Base-by-base conservation (phyloP, 257 asterid genomes). In the Haberlea rhodopensis region DNA sequence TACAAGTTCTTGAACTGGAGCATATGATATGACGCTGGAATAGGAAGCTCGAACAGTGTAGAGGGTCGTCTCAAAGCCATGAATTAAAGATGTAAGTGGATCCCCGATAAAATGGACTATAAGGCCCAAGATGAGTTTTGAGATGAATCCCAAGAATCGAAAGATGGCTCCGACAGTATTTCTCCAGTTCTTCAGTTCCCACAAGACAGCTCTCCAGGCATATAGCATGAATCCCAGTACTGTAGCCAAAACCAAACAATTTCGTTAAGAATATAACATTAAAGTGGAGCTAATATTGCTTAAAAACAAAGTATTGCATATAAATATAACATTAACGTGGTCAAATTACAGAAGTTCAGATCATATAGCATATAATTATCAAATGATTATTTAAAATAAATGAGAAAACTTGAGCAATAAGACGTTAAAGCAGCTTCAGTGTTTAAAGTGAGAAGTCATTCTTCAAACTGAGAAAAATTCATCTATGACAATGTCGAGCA, bases 101-200 rank as follows among this genome's bases (percentile, higher is more conserved):
- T 84, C 81, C 13, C 96, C 94, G 1, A 85, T 70, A 74, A 79
- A 82, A 66, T 79, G 82, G 81, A 77, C 78, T 37, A 89, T 22
- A 48, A 79, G 53, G 72, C 89, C 88, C 45, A 92, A 52, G 0
- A 70, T 22, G 62, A 89, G 73, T 79, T 82, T 82, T 6, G 81
- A 73, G 62, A 85, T 65, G 80, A 79, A 82, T n/a, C 73, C 77
- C 10, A 79, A 45, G 78, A 81, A 72, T 25, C 18, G 54, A 34
- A 79, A 65, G 21, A 86, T 51, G 37, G 76, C 76, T 8, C 48
- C 67, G 23, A 57, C 55, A 1, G 82, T 53, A 25, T 65, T 76
- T 65, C 61, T 84, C 97, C 97, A 92, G 81, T 85, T 85, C 11
- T 82, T 78, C 27, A 92, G 86, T 71, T 92, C 97, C 99, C 96